Percentiles rank a stretch among this genome's conserved stretches.
Evolutionary conservation across 306 rosid genomes (phyloP).

Genomic region (Echinosophora koreensis): DNA sequence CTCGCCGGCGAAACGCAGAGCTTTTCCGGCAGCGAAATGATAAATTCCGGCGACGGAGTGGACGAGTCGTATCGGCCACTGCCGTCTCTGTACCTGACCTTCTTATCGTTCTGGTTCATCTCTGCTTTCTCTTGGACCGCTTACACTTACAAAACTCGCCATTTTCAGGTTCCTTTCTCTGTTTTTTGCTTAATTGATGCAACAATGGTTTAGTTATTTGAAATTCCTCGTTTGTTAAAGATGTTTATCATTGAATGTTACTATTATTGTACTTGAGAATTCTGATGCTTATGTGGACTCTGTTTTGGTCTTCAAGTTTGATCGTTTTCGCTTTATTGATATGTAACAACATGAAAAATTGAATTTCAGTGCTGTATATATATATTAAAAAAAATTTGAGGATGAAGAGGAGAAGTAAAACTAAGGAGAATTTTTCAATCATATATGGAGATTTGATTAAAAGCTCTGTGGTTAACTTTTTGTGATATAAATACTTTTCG

Average conservation of each 20-base stretch:
- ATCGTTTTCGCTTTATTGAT: slow-evolving; percentile 9
- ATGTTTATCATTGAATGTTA: not conserved
- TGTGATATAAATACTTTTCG: not conserved
- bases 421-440: slow-evolving; percentile 5
- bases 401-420: not conserved
- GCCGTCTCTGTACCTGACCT: slow-evolving; percentile 78
- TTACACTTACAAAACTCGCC: slow-evolving; percentile 86
- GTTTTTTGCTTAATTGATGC: too few relatives aligned
- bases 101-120: slow-evolving; percentile 80
- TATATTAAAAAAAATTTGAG: not conserved
- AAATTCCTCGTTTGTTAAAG: not conserved
- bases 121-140: slow-evolving; percentile 89
- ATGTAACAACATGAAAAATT: not conserved
- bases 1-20: slow-evolving; percentile 6
- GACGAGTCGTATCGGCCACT: slow-evolving; percentile 82
- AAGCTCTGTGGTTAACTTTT: slow-evolving; percentile 2
- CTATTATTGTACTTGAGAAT: not conserved
- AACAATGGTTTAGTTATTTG: not conserved
- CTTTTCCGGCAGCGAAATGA: slow-evolving; percentile 47
- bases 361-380: not conserved
- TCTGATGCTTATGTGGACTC: too few relatives aligned
- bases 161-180: slow-evolving; percentile 66
- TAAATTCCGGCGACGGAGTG: slow-evolving; percentile 53
- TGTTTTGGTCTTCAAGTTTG: slow-evolving; percentile 24
- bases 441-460: not conserved